phyloP scores from a whole-genome alignment of 2,329 filamentous ascomycete genomes.

The Elsinoe fawcettii region DNA sequence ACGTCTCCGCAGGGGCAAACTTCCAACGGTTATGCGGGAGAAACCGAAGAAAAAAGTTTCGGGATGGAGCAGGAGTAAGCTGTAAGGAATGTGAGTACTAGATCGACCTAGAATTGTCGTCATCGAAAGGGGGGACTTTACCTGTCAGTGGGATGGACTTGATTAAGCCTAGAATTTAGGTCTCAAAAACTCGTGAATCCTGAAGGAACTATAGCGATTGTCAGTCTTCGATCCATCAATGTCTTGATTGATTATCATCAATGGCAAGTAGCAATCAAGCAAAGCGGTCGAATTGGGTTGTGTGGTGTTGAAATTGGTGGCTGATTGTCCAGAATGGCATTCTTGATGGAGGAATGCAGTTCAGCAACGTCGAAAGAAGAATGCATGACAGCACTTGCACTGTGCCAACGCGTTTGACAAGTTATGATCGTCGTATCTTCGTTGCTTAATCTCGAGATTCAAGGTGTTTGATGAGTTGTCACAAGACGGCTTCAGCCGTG shows the following conservation, averaged over 20 bases:
- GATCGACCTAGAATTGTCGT: slow-evolving; percentile 1
- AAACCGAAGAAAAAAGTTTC: background rate
- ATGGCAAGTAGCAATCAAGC: background rate
- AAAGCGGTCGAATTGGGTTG: background rate
- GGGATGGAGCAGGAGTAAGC: slow-evolving; percentile 3
- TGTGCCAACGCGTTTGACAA: slow-evolving; percentile 18
- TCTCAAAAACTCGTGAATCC: background rate
- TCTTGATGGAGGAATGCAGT: slow-evolving; percentile 5
- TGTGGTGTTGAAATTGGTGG: slow-evolving; percentile 1
- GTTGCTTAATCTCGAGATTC: background rate
- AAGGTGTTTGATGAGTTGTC: background rate
- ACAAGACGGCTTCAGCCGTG: background rate
- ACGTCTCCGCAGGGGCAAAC: slow-evolving; percentile 41
- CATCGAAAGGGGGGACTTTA: background rate
- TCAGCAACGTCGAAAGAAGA: slow-evolving; percentile 18
- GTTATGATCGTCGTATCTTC: background rate
- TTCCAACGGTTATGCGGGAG: slow-evolving; percentile 8
- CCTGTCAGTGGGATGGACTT: background rate
- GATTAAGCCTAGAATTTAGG: background rate
- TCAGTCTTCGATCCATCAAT: background rate
- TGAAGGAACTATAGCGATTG: background rate
- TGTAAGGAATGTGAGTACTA: slow-evolving; percentile 10
- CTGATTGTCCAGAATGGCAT: slow-evolving; percentile 8
- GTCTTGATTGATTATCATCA: background rate
- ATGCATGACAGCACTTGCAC: slow-evolving; percentile 13